Conservation (phyloP, 768 basidiomycete genomes). For the Suillus americanus region DNA sequence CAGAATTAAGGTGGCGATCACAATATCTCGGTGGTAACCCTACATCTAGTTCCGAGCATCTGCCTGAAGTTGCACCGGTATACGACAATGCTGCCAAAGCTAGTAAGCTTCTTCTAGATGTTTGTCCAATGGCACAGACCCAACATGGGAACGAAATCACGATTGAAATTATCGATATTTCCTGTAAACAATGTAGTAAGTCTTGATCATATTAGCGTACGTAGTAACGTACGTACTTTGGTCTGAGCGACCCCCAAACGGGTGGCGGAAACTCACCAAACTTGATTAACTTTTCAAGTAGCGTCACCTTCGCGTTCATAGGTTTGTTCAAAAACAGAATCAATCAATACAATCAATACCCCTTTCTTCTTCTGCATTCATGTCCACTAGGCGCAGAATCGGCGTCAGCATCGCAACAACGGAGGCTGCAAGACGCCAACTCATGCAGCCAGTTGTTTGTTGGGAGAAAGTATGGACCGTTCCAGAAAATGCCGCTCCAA, state of each 20-base stretch:
- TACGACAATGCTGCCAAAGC: constrained; percentile 49
- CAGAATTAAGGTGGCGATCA: constrained; percentile 49
- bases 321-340: neutral
- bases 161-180: constrained; percentile 35
- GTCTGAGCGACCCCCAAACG: neutral
- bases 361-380: constrained; percentile 22
- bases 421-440: constrained; percentile 76
- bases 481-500: constrained; percentile 53
- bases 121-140: constrained; percentile 46
- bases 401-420: constrained; percentile 76
- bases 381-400: constrained; percentile 76
- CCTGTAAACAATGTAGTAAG: too few species aligned
- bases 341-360: neutral
- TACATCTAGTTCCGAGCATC: constrained; percentile 41
- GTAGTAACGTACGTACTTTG: too few species aligned
- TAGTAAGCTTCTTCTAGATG: constrained; percentile 27
- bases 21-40: neutral
- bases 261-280: neutral
- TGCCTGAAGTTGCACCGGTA: constrained; percentile 46
- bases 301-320: neutral
- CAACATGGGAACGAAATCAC: constrained; percentile 37
- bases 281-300: neutral
- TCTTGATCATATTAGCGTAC: too few species aligned
- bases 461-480: constrained; percentile 80
- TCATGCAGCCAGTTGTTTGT: constrained; percentile 88